phyloP scores from a whole-genome alignment of 306 rosid genomes.

The Quillaja saponaria region DNA sequence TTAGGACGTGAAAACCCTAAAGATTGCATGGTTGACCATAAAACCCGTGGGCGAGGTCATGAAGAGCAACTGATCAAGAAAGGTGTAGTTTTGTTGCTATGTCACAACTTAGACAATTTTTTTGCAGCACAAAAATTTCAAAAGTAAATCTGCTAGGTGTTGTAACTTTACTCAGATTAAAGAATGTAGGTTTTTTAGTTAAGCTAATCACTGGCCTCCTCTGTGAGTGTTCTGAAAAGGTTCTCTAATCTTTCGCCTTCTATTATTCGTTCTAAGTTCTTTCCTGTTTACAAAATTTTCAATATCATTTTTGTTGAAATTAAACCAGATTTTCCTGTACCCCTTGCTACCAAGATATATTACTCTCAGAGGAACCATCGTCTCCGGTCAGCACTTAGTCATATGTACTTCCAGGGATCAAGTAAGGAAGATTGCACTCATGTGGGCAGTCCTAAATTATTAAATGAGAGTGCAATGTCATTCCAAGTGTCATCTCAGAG shows the following conservation, averaged over 20 bases:
- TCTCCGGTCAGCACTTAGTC: constrained; percentile 64
- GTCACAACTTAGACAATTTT: not conserved
- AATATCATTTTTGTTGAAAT: constrained; percentile 19
- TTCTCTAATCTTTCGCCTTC: constrained; percentile 23
- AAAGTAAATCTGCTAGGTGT: not conserved
- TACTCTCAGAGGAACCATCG: constrained; percentile 80
- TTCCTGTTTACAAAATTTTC: constrained; percentile 17
- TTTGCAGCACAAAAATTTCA: too few species aligned
- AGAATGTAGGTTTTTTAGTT: constrained; percentile 15
- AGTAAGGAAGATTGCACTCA: constrained; percentile 47
- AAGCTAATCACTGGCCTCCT: constrained; percentile 16
- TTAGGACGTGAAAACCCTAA: constrained; percentile 33
- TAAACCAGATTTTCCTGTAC: constrained; percentile 69
- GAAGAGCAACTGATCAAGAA: constrained; percentile 36
- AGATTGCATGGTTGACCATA: constrained; percentile 21
- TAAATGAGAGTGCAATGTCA: constrained; percentile 34
- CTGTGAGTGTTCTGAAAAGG: constrained; percentile 26
- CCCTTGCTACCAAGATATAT: constrained; percentile 88
- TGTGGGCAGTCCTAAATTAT: constrained; percentile 35
- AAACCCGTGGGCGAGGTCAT: constrained; percentile 34
- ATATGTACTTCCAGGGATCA: constrained; percentile 61
- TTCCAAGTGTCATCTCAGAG: constrained; percentile 38
- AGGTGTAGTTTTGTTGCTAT: constrained; percentile 32
- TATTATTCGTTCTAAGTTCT: constrained; percentile 18
- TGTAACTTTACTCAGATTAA: not conserved